A percentile compares a stretch with the other conserved stretches of the same genome.
Evolutionary conservation across 2,329 filamentous ascomycete genomes (phyloP).

Genomic region (Fusarium chaquense): DNA sequence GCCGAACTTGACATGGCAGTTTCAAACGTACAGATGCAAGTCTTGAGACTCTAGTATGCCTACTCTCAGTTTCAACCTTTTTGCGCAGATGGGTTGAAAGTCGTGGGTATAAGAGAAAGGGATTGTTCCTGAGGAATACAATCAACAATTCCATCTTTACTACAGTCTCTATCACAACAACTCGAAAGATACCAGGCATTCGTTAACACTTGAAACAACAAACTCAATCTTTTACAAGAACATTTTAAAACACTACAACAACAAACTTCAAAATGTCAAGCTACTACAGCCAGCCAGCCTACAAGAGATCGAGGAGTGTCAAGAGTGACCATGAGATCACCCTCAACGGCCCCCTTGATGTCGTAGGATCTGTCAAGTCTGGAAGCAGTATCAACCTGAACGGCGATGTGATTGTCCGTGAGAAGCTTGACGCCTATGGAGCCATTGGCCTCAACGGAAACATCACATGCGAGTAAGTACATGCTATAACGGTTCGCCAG

Average conservation of each 20-base stretch:
- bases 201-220: not conserved
- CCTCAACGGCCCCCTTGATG: conserved; percentile 60
- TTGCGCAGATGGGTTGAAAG: conserved; percentile 25
- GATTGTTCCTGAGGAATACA: conserved; percentile 29
- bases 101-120: conserved; percentile 32
- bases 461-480: conserved; percentile 57
- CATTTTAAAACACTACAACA: not conserved
- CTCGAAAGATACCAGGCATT: not conserved
- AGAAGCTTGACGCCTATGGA: conserved; percentile 62
- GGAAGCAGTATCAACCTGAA: conserved; percentile 59
- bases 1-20: conserved; percentile 11
- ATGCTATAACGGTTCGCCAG: fast-evolving
- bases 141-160: conserved; percentile 11
- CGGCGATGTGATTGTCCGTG: conserved; percentile 59
- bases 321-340: conserved; percentile 57
- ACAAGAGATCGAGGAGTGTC: conserved; percentile 55
- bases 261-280: conserved; percentile 43
- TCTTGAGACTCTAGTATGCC: conserved; percentile 25
- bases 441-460: conserved; percentile 57
- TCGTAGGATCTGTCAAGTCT: conserved; percentile 61
- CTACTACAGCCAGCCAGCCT: conserved; percentile 43
- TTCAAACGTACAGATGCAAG: not conserved
- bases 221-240: not conserved
- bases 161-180: conserved; percentile 8
- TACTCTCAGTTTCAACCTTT: conserved; percentile 32